Evolutionary conservation across 495 filamentous ascomycete genomes (phyloP), one percentile per base, ranked within the genome.

Genomic region (Penicillium ochrochloron): DNA sequence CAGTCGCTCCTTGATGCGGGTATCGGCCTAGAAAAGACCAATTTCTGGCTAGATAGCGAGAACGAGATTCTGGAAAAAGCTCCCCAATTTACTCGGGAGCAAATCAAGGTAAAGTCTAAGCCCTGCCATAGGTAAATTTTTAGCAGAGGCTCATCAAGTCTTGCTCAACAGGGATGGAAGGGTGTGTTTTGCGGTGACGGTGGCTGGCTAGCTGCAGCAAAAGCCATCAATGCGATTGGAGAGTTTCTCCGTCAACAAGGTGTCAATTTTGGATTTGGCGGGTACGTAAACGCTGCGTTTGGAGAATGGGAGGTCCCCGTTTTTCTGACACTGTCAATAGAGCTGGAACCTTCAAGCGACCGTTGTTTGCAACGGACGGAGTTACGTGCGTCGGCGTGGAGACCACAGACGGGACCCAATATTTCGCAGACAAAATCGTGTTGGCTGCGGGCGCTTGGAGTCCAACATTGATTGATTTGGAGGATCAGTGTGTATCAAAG

Each of bases 401-500:
- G 48, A 75, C 76, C 0, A 54, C 67, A 23, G 76, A 78, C 19
- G 76, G 73, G 23, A 73, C 68, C 0, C 70, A 70, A 59, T 74
- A 78, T 27, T 69, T 70, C 17, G 74, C 75, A 14, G 73, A 79
- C 41, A 76, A 75, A 35, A 68, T 79, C 0, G 69, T 79, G 27
- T 59, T 79, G 59, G 75, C 76, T 50, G 62, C 75, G 10, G 76
- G 76, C 54, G 75, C 76, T 31, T 79, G 76, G 76, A 79, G 68
- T 56, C 66, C 76, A 2, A 68, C 68, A 41, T 64, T 78, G 59
- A 68, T 78, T 15, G 76, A 78, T 57, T 42, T 78, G 23, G 68
- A 81, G 58, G 69, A 75, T 15, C 80, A 84, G 52, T 75, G 82
- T 35, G 68, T 79, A 29, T 79, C 80, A 0, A 69, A 69, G 19